Evolutionary conservation across 2,329 filamentous ascomycete genomes (phyloP).

Genomic region (Penicillium sp.): DNA sequence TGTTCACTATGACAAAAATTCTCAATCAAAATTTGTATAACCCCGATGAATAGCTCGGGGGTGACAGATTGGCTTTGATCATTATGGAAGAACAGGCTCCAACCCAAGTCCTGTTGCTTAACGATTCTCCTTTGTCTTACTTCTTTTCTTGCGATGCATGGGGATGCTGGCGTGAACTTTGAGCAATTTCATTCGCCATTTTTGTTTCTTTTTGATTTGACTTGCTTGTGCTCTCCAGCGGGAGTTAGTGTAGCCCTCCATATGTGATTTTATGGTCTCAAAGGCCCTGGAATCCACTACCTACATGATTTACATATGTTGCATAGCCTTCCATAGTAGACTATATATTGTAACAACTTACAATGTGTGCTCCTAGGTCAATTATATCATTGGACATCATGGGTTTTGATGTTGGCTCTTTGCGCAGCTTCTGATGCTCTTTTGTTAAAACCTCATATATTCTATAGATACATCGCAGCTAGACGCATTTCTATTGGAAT

Average conservation of each 20-base stretch:
- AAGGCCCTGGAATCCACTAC: constrained; percentile 7
- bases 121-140: constrained; percentile 26
- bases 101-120: constrained; percentile 16
- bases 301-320: constrained; percentile 5
- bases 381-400: background rate
- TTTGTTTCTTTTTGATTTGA: constrained; percentile 14
- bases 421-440: background rate
- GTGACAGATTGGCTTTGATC: constrained; percentile 12
- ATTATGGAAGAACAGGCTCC: constrained; percentile 11
- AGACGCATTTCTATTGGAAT: background rate
- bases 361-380: background rate
- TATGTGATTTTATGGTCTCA: constrained; percentile 2
- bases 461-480: background rate
- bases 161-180: constrained; percentile 30
- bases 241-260: constrained; percentile 33
- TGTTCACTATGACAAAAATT: constrained; percentile 99
- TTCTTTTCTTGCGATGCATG: constrained; percentile 31
- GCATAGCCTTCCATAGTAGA: background rate
- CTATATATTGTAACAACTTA: background rate
- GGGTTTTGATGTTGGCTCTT: background rate
- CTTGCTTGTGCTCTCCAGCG: constrained; percentile 28
- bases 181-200: constrained; percentile 16
- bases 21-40: constrained; percentile 86
- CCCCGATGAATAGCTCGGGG: constrained; percentile 61
- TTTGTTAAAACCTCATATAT: background rate